These are phyloP conservation scores for Colletotrichum siamense DNA, from an alignment of 2,329 filamentous ascomycete species.

Conservation along the genomic window DNA sequence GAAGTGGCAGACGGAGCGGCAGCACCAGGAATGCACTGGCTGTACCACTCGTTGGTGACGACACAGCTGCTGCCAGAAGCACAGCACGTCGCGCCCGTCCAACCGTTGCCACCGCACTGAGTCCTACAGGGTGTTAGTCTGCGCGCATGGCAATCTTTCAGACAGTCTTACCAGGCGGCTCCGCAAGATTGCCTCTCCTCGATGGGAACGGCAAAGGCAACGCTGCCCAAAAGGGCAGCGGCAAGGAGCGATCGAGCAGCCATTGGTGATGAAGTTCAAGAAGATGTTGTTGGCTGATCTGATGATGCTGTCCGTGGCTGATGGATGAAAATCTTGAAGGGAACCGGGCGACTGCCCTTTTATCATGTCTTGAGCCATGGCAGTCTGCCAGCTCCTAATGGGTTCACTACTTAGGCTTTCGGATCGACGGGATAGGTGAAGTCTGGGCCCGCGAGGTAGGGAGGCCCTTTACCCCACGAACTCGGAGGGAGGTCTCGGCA, in stretches of 20 bases:
- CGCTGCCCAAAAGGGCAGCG: slow-evolving; percentile 20
- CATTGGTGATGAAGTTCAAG: slow-evolving; percentile 7
- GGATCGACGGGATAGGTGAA: slow-evolving; percentile 11
- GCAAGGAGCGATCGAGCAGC: slow-evolving; percentile 15
- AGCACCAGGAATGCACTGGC: slow-evolving; percentile 36
- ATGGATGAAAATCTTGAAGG: background rate
- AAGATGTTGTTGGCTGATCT: background rate
- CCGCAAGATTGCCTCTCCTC: slow-evolving; percentile 47
- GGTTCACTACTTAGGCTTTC: background rate
- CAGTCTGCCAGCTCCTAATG: background rate
- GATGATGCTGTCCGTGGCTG: background rate
- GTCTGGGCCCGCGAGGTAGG: background rate
- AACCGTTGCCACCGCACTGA: slow-evolving; percentile 53
- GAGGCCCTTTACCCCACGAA: background rate
- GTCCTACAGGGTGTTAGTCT: slow-evolving; percentile 24
- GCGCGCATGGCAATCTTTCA: background rate
- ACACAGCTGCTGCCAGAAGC: slow-evolving; percentile 42
- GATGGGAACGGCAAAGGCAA: slow-evolving; percentile 44
- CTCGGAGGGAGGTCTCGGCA: slow-evolving; percentile 3
- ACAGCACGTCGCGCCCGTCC: slow-evolving; percentile 50
- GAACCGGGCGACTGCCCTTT: background rate
- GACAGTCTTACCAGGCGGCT: slow-evolving; percentile 32
- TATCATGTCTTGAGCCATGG: background rate
- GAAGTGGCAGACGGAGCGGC: slow-evolving; percentile 24
- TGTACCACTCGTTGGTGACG: slow-evolving; percentile 41